Base-by-base conservation (phyloP, 257 asterid genomes). In the Ehretia macrophylla region DNA sequence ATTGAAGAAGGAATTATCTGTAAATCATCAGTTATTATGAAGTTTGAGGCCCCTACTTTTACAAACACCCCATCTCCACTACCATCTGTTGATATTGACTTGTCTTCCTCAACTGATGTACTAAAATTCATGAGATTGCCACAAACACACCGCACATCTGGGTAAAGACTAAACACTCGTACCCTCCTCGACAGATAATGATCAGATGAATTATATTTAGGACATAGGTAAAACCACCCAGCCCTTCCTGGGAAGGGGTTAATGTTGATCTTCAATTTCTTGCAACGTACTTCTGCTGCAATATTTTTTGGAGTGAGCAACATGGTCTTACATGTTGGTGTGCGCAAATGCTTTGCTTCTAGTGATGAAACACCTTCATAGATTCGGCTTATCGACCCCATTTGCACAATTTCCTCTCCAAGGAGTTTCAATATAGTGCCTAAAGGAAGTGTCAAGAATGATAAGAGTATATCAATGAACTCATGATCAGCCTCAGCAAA, bases 401-500 rank as follows among this genome's bases (percentile, higher is more conserved):
- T 14, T 22, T 60, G 65, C 38, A 47, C 56, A 39, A 47, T 60
- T 8, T 60, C 45, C 0, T 60, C 8, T 17, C 49, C 65, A 47
- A 60, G 56, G 35, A 60, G 65, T 27, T 5, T 45, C 42, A 32
- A 9, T 22, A 47, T 8, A 10, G 65, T 47, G 53, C 56, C 65
- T 60, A 60, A 46, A 8, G 65, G 65, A 18, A 60, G 14, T 17
- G 65, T 60, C 46, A 60, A 47, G 65, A 60, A 60, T 46, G 65
- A 60, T 11, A 60, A 60, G n/a, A 60, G 56, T 11, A 54, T 47
- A 11, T 60, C 65, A 4, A 60, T 47, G 55, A 60, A 60, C 19
- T 60, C 65, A 60, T 47, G 55, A 54, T 47, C 18, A 14, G 55
- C 47, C 65, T 60, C 65, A 16, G 65, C 65, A 60, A 60, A 60